Evolutionary conservation across 2,329 filamentous ascomycete genomes (phyloP).

Genomic region (Neofusicoccum cordaticola): DNA sequence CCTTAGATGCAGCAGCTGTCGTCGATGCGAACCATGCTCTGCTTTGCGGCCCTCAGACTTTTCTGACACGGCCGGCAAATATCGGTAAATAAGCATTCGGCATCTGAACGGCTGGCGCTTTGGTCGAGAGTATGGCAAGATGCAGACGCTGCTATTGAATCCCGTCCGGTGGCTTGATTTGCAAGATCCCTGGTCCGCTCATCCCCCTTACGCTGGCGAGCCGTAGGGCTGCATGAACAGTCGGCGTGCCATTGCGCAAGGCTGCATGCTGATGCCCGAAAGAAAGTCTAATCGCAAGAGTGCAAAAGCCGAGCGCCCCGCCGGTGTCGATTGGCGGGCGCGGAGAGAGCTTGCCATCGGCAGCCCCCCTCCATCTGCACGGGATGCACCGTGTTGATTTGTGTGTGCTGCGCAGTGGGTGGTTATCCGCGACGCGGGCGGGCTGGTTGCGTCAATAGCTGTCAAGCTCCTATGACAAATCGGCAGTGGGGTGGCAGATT

Average conservation of each 20-base stretch:
- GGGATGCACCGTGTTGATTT: too few species aligned
- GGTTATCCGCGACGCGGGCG: background rate
- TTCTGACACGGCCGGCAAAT: background rate
- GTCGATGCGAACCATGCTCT: background rate
- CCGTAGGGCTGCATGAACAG: conserved; percentile 11
- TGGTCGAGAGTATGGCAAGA: background rate
- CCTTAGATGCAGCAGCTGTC: background rate
- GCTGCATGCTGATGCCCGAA: conserved; percentile 1
- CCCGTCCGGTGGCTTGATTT: background rate
- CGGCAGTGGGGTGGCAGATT: conserved; percentile 8
- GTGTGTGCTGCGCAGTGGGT: background rate
- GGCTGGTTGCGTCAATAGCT: conserved; percentile 5
- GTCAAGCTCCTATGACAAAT: conserved; percentile 10
- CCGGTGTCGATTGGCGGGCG: background rate
- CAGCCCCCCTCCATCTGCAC: background rate
- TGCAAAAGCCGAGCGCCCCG: background rate
- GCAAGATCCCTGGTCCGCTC: background rate
- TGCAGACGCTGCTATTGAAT: background rate
- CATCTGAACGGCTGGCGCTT: background rate
- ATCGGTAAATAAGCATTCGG: background rate
- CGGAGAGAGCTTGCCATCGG: background rate
- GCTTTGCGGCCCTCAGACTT: background rate
- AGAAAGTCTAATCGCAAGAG: background rate
- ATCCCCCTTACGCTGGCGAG: background rate
- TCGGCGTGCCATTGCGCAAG: conserved; percentile 1